Base-by-base conservation (phyloP, 2,329 filamentous ascomycete species). In the Helotiales sp. region DNA sequence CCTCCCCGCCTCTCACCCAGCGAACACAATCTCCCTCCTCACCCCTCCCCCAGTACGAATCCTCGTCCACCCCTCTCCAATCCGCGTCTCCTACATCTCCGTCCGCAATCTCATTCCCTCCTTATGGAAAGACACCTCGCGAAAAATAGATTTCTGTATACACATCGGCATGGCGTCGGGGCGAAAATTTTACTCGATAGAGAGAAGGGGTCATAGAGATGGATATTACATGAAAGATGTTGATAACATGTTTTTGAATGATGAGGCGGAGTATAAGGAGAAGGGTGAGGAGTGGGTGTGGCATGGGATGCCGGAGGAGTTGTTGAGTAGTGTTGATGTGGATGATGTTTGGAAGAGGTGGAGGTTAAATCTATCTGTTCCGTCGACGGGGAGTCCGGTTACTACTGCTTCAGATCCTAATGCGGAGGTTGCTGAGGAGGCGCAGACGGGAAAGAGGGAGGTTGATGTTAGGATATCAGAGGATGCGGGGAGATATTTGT, bases 91-190 rank as follows among this genome's bases (percentile, higher is more conserved):
- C 64, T 96, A 96, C 75, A 74, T 81, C 48, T 77, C 79, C 7
- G 87, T 93, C 31, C 82, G 85, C 51, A 73, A 76, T 12, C 72
- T 87, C 2, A 78, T 93, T 3, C 89, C 91, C 1, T 70, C 70
- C 5, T 77, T 96, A 48, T 67, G 76, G 63, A 63, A 64, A n/a
- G 52, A 59, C 12, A 69, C n/a, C n/a, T n/a, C n/a, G n/a, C n/a
- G 67, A 54, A 73, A 76, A 49, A 80, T 86, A 54, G 88, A 96
- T 71, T 74, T 88, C 29, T 79, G 86, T 22, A 72, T 96, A 3
- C 91, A 96, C 72, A 88, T 96, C 52, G 91, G 91, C 61, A 91
- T 96, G 81, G 89, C 90, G 0, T 76, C 71, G 70, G 88, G 71
- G 67, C 83, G 75, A 65, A 80, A 72, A 66, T 84, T 83, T 65